Evolutionary conservation across 495 filamentous ascomycete species (phyloP).

Genomic region (Lophiostoma macrostomum): DNA sequence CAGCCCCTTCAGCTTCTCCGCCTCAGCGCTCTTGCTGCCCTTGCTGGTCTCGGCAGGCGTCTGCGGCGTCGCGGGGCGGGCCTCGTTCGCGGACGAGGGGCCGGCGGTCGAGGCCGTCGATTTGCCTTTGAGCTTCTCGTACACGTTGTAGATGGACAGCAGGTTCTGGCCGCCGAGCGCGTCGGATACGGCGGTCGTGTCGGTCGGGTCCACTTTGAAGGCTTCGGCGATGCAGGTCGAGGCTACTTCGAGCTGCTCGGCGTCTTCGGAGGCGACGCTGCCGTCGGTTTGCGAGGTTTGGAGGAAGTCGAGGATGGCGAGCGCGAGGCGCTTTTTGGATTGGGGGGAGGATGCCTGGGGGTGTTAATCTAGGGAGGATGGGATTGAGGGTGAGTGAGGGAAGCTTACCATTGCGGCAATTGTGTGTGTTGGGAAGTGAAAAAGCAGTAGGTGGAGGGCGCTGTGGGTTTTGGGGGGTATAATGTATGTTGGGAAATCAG

Average conservation of each 20-base stretch:
- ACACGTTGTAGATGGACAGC: conserved; percentile 85
- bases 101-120: conserved; percentile 36
- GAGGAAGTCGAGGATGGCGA: conserved; percentile 96
- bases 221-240: conserved; percentile 88
- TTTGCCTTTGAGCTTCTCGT: conserved; percentile 87
- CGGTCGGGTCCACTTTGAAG: conserved; percentile 86
- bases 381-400: not conserved
- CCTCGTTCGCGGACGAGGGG: conserved; percentile 4
- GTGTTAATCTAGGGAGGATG: not conserved
- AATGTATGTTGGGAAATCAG: not conserved
- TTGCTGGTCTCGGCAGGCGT: conserved; percentile 27
- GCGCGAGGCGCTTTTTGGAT: conserved; percentile 92
- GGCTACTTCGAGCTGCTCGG: conserved; percentile 88
- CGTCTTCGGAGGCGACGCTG: conserved; percentile 79
- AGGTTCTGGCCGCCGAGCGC: conserved; percentile 83
- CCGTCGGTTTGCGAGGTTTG: conserved; percentile 80
- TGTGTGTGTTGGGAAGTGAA: not conserved
- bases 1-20: conserved; percentile 82
- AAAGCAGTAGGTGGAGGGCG: not conserved
- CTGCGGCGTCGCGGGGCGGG: conserved; percentile 18
- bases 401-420: conserved; percentile 19
- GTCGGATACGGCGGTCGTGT: conserved; percentile 67
- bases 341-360: conserved; percentile 15
- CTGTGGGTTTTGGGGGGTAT: not conserved
- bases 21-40: conserved; percentile 51